Conservation (phyloP, 2,329 filamentous ascomycete species). For the Phialocephala subalpina region DNA sequence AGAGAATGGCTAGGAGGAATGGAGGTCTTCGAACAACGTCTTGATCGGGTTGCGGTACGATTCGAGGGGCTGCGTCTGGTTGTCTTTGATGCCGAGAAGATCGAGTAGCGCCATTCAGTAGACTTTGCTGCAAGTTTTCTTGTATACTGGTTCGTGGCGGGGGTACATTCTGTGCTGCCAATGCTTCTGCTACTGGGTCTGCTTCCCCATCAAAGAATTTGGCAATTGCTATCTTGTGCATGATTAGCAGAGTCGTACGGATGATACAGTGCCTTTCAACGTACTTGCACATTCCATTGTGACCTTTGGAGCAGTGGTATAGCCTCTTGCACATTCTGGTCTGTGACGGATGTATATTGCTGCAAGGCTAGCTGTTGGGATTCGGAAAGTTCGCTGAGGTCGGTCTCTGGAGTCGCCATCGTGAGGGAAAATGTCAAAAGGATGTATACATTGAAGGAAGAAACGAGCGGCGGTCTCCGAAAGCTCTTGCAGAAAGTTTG, state of each 20-base stretch:
- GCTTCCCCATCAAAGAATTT: constrained; percentile 98
- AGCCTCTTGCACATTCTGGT: constrained; percentile 80
- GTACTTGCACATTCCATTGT: constrained; percentile 94
- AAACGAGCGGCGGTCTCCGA: neutral
- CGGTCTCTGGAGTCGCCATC: constrained; percentile 20
- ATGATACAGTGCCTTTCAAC: constrained; percentile 25
- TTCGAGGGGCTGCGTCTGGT: constrained; percentile 78
- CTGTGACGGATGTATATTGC: constrained; percentile 88
- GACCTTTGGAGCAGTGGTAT: constrained; percentile 82
- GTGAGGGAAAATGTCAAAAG: neutral
- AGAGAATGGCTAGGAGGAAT: constrained; percentile 78
- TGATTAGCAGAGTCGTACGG: neutral
- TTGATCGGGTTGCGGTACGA: constrained; percentile 77
- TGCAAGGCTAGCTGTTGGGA: constrained; percentile 69
- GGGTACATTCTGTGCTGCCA: constrained; percentile 66
- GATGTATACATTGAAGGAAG: constrained; percentile 8
- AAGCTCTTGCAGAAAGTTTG: constrained; percentile 10
- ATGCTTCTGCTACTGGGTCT: constrained; percentile 81
- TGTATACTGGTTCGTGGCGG: constrained; percentile 70
- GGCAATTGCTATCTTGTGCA: constrained; percentile 82
- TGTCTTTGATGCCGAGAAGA: constrained; percentile 45
- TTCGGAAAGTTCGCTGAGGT: constrained; percentile 25
- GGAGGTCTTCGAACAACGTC: constrained; percentile 75
- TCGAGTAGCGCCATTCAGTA: constrained; percentile 48
- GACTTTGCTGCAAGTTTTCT: constrained; percentile 76